Evolutionary conservation across 768 basidiomycete species (phyloP), one percentile per base, ranked within the genome.

Genomic region (Pleurotus citrinopileatus): DNA sequence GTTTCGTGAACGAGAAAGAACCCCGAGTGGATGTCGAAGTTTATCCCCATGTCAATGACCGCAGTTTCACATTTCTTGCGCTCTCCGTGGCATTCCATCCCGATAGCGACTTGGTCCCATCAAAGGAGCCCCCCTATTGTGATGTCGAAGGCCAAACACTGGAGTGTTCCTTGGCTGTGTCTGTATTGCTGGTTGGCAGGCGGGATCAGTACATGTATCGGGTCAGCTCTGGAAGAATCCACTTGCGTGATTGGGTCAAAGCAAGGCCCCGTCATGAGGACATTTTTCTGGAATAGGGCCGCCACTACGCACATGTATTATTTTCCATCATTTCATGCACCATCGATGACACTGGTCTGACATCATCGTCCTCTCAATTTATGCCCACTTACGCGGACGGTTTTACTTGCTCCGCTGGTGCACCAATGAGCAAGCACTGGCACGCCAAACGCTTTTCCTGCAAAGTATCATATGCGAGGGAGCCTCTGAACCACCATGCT

Each of bases 11-110:
- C 22, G 29, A 25, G 19, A 34, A 17, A 9, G 48, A 34, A 34
- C 48, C 28, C 10, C 48, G 28, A 32, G 19, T 50, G 17, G 9
- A 12, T 4, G 10, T 13, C 6, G 29, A 50, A 19, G 19, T 47
- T 20, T 0, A n/a, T 15, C 27, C 45, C 7, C 6, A 15, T 12
- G n/a, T 47, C 26, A 25, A 50, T 34, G 32, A 40, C 7, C 6
- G 34, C 15, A 19, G 10, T 36, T 50, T 50, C 32, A 29, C 32
- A 20, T 50, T 50, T 23, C n/a, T 50, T 50, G 47, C 47, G 15
- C 17, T 50, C 15, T 50, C 47, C 1, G 47, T 50, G 3, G 5
- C 47, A 5, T 23, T 50, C 17, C 13, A 50, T 23, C 13, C 15
- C 29, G 20, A 32, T 20, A n/a, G 10, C 0, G 29, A 29, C 29